Base-by-base conservation (phyloP, 352 stramenopile genomes). In the Pythium guiyangense region DNA sequence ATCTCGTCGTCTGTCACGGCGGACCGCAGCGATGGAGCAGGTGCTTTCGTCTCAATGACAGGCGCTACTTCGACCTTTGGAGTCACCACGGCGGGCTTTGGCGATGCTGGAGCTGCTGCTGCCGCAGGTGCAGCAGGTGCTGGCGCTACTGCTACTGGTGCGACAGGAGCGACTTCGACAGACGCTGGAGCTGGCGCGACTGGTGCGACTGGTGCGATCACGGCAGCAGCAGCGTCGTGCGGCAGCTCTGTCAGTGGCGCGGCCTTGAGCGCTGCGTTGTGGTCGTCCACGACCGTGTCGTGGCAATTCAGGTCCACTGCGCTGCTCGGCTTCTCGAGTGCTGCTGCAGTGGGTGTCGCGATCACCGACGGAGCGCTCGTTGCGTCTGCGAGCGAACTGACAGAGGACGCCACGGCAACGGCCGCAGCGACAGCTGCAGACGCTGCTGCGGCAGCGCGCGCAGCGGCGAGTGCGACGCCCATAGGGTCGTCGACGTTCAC, bases 1-100 rank as follows among this genome's bases (percentile, higher is more conserved):
- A 93, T 91, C 66, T 91, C 84, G 51, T 91, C 80, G 37, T 88
- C 78, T 8, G 49, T 70, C 10, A 63, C 51, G 26, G 71, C 48
- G 1, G 49, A 50, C 11, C 47, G 47, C 20, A 52, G 59, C 48
- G 6, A 54, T 50, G 52, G 34, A 12, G 52, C n/a, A 26, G 49
- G 35, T 17, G 31, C 46, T 51, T 60, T 54, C 2, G 54, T 10
- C 12, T 54, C 52, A 11, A 25, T 20, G 1, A 29, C 51, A 2
- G 26, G 39, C n/a, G 39, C 39, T 10, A 8, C 26, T 27, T 31
- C 44, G n/a, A 29, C 15, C 27, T 47, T 67, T 59, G n/a, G 14
- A 15, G 56, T 44, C 20, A 63, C 62, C 27, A 57, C 54, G 3
- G 52, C 40, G n/a, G 34, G 49, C 9, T 26, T 45, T 37, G 37